Percentiles rank a stretch among this genome's conserved stretches.
phyloP scores from a whole-genome alignment of 2,329 filamentous ascomycete genomes.

The Phoma sp. region DNA sequence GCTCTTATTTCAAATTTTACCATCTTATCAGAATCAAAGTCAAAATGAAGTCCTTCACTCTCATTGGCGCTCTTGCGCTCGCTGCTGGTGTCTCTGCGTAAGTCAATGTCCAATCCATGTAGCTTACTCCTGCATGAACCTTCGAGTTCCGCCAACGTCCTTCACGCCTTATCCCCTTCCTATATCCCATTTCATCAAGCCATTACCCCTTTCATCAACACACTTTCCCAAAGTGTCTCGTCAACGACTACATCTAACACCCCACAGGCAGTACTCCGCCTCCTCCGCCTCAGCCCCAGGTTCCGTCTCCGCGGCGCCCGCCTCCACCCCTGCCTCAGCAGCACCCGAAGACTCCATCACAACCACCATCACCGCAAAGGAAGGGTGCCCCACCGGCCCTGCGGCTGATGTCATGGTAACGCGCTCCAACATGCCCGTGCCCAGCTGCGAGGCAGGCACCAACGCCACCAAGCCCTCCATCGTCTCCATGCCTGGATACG shows the following conservation, averaged over 20 bases:
- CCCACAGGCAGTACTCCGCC: background rate
- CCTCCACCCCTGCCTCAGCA: background rate
- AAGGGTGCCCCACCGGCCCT: slow-evolving; percentile 25
- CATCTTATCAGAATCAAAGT: background rate
- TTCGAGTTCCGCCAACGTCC: background rate
- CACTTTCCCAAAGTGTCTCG: background rate
- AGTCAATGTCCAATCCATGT: background rate
- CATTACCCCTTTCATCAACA: background rate
- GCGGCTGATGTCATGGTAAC: slow-evolving; percentile 28
- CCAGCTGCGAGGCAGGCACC: slow-evolving; percentile 24
- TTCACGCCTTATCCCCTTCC: background rate
- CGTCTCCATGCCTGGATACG: slow-evolving; percentile 22
- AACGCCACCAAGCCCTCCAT: slow-evolving; percentile 30
- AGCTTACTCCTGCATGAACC: background rate
- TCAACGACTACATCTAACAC: slow-evolving; percentile 2
- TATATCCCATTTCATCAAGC: too few relatives aligned
- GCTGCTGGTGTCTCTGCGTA: slow-evolving; percentile 13
- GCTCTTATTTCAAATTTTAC: background rate
- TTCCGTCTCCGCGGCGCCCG: background rate
- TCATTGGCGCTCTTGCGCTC: slow-evolving; percentile 5
- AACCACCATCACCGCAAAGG: slow-evolving; percentile 24
- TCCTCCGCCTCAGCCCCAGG: background rate
- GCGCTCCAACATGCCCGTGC: slow-evolving; percentile 21
- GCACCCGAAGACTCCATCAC: slow-evolving; percentile 1
- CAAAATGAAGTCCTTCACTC: slow-evolving; percentile 10